Evolutionary conservation across 345 rosid genomes (phyloP).

Genomic region (Lepidium africanum): DNA sequence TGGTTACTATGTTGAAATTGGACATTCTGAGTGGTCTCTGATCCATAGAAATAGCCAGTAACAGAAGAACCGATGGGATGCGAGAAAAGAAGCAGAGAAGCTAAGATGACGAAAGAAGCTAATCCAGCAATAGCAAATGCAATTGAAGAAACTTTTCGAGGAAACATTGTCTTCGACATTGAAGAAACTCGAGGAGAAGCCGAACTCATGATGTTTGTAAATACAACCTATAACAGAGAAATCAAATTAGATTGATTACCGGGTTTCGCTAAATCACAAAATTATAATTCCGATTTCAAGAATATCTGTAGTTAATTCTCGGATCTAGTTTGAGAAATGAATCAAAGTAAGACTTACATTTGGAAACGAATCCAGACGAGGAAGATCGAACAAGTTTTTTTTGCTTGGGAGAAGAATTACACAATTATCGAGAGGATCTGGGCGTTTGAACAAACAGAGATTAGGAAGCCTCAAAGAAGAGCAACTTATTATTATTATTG

Average conservation of each 20-base stretch:
- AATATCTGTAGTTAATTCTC: neutral
- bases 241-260: neutral
- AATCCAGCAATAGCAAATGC: slow-evolving; percentile 53
- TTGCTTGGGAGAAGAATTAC: neutral
- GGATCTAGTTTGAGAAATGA: neutral
- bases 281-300: neutral
- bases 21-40: slow-evolving; percentile 32
- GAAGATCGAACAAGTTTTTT: neutral
- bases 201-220: slow-evolving; percentile 34
- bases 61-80: slow-evolving; percentile 53
- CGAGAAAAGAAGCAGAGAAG: slow-evolving; percentile 55
- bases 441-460: neutral
- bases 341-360: slow-evolving; percentile 8
- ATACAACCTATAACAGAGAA: neutral
- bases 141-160: slow-evolving; percentile 54
- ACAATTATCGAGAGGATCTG: neutral
- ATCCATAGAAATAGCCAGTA: slow-evolving; percentile 46
- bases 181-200: slow-evolving; percentile 42
- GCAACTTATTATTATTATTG: no score
- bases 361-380: neutral
- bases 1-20: slow-evolving; percentile 20
- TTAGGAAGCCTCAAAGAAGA: neutral
- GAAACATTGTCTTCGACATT: slow-evolving; percentile 36
- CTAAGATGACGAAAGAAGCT: slow-evolving; percentile 55
- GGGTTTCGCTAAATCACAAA: neutral